These are phyloP conservation scores for Trichocladium uniseriatum DNA, from an alignment of 495 filamentous ascomycete genomes.

Conservation along the genomic window DNA sequence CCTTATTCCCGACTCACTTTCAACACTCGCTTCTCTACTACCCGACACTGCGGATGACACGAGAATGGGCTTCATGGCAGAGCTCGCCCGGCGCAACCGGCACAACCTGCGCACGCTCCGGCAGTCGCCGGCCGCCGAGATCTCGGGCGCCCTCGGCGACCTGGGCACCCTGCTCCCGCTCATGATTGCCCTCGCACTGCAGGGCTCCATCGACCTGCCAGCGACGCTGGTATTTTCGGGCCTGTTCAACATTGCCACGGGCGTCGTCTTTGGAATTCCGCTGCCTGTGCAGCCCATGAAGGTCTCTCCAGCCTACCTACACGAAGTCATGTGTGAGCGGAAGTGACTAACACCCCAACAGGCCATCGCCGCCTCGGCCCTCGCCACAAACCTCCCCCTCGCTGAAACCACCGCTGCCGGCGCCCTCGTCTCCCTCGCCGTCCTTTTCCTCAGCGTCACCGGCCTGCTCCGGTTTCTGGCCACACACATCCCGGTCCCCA, in stretches of 20 bases:
- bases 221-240: slow-evolving; percentile 83
- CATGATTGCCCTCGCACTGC: slow-evolving; percentile 69
- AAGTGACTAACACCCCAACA: too few relatives aligned
- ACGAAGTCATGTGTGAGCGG: too few relatives aligned
- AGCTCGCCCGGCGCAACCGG: slow-evolving; percentile 28
- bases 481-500: slow-evolving; percentile 64
- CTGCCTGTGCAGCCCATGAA: slow-evolving; percentile 83
- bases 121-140: slow-evolving; percentile 58
- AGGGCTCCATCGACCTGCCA: slow-evolving; percentile 66
- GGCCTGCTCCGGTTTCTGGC: slow-evolving; percentile 63
- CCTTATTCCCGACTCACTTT: too few relatives aligned
- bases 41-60: background rate
- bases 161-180: slow-evolving; percentile 85
- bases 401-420: slow-evolving; percentile 71
- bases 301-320: too few relatives aligned
- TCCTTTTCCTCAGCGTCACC: slow-evolving; percentile 68
- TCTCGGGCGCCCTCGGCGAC: slow-evolving; percentile 85
- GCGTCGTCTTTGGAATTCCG: slow-evolving; percentile 73
- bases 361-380: slow-evolving; percentile 81
- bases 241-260: slow-evolving; percentile 74
- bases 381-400: slow-evolving; percentile 47
- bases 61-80: background rate
- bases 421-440: slow-evolving; percentile 58
- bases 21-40: too few relatives aligned
- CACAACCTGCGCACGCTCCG: slow-evolving; percentile 40